A percentile compares a stretch with the other conserved stretches of the same genome.
phyloP scores from a whole-genome alignment of 2,329 filamentous ascomycete genomes.

The Penicillium psychrosexuale region DNA sequence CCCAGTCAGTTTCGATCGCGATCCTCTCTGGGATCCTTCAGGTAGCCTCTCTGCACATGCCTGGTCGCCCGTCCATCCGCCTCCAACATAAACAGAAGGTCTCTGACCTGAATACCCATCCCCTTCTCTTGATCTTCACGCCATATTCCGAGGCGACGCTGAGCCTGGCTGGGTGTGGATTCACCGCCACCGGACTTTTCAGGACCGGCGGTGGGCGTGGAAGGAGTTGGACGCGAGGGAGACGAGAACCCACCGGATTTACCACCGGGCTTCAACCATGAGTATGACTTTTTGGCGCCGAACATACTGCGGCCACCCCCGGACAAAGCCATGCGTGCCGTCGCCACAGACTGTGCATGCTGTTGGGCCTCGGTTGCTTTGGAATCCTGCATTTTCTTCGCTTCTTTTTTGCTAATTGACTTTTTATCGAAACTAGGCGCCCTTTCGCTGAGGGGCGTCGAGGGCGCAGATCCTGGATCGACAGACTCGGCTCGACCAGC shows the following conservation, averaged over 20 bases:
- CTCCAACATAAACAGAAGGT: conserved; percentile 77
- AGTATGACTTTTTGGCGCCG: conserved; percentile 48
- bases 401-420: conserved; percentile 81
- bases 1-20: conserved; percentile 35
- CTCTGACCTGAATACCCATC: conserved; percentile 75
- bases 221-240: conserved; percentile 32
- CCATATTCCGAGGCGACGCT: conserved; percentile 65
- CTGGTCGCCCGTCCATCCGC: conserved; percentile 60
- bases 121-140: conserved; percentile 76
- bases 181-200: conserved; percentile 32
- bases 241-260: conserved; percentile 39
- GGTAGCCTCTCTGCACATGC: conserved; percentile 45
- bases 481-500: conserved; percentile 54
- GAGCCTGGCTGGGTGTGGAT: conserved; percentile 45
- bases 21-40: conserved; percentile 43
- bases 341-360: conserved; percentile 78
- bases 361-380: conserved; percentile 74
- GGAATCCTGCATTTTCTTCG: conserved; percentile 68
- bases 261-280: conserved; percentile 45
- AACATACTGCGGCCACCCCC: conserved; percentile 44
- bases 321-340: conserved; percentile 66
- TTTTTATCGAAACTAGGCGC: conserved; percentile 64
- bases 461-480: conserved; percentile 60
- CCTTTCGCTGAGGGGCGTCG: conserved; percentile 44
- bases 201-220: conserved; percentile 29